A percentile compares a stretch with the other conserved stretches of the same genome.
phyloP scores from a whole-genome alignment of 2,329 filamentous ascomycete genomes.

The Cladophialophora exuberans region DNA sequence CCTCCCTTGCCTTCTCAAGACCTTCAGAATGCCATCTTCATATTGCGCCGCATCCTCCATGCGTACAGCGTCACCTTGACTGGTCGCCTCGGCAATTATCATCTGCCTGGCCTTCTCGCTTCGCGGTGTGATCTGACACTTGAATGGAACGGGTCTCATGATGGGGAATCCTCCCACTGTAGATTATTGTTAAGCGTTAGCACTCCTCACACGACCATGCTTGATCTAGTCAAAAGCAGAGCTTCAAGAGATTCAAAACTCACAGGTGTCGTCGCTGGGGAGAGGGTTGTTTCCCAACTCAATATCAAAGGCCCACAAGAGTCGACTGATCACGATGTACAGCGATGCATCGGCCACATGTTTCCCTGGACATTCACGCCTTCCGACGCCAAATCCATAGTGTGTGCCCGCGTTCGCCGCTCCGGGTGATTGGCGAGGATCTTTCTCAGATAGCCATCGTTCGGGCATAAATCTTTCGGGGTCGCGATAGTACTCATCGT shows the following conservation, averaged over 20 bases:
- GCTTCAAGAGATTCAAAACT: background rate
- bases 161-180: constrained; percentile 1
- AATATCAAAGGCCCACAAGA: constrained; percentile 50
- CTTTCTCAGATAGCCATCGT: constrained; percentile 42
- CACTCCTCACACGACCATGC: background rate
- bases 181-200: background rate
- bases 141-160: background rate
- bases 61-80: background rate
- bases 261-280: constrained; percentile 14
- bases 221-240: background rate
- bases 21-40: background rate
- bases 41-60: constrained; percentile 9
- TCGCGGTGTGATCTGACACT: constrained; percentile 10
- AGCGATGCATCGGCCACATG: constrained; percentile 41
- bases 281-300: background rate
- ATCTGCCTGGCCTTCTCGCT: background rate
- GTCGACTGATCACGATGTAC: constrained; percentile 60
- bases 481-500: constrained; percentile 8
- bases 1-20: background rate
- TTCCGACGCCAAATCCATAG: constrained; percentile 60
- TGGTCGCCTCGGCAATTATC: constrained; percentile 1
- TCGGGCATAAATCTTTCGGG: constrained; percentile 47
- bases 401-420: constrained; percentile 40
- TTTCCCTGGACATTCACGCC: constrained; percentile 40
- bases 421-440: constrained; percentile 41